Percentiles rank a stretch among this genome's conserved stretches.
These are phyloP conservation scores for Eutypa lata DNA, from an alignment of 2,329 filamentous ascomycete species.

Conservation along the genomic window DNA sequence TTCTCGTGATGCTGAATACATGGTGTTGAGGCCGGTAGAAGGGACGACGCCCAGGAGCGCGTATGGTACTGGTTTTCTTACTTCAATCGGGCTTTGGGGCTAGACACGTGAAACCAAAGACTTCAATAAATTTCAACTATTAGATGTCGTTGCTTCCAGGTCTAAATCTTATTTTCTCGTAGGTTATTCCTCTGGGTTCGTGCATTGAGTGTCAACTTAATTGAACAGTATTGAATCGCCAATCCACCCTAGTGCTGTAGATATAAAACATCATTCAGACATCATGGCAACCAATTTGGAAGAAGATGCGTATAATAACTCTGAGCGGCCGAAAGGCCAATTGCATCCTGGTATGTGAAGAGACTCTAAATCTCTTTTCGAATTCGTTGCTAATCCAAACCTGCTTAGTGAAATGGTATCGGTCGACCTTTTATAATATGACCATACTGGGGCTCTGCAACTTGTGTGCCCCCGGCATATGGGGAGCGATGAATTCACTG, in stretches of 20 bases:
- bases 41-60: too few relatives aligned
- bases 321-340: background rate
- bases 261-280: too few relatives aligned
- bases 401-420: conserved; percentile 60
- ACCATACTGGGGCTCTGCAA: conserved; percentile 69
- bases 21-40: background rate
- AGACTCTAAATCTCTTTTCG: background rate
- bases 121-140: too few relatives aligned
- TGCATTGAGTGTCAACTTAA: too few relatives aligned
- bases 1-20: background rate
- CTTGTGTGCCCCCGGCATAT: conserved; percentile 68
- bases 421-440: conserved; percentile 70
- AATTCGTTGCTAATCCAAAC: background rate
- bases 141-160: too few relatives aligned
- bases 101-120: too few relatives aligned
- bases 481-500: conserved; percentile 71
- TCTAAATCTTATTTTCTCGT: too few relatives aligned
- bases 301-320: background rate
- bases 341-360: background rate
- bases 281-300: background rate
- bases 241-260: too few relatives aligned
- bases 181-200: too few relatives aligned
- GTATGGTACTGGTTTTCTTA: too few relatives aligned
- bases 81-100: too few relatives aligned
- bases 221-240: too few relatives aligned